Conservation (phyloP, 768 basidiomycete genomes). For the Leccinum truebloodii region DNA sequence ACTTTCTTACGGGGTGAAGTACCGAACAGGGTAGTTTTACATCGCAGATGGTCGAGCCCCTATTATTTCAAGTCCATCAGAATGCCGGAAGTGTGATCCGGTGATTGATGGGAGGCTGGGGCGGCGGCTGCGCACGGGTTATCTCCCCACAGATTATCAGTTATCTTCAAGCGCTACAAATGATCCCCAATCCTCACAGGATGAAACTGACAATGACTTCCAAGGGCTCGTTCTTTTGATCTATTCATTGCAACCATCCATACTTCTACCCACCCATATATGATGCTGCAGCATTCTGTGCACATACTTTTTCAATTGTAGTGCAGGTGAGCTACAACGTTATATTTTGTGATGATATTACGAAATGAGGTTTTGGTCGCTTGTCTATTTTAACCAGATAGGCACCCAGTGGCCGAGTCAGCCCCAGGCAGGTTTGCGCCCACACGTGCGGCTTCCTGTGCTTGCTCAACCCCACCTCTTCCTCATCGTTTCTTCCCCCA, state of each 20-base stretch:
- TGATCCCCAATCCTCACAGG: neutral
- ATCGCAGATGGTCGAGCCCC: too few relatives aligned
- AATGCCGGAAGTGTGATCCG: too few relatives aligned
- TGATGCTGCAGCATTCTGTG: neutral
- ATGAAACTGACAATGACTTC: neutral
- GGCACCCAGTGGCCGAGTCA: neutral
- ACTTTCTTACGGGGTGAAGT: too few relatives aligned
- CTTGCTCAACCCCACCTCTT: conserved; percentile 37
- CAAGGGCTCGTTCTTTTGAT: neutral
- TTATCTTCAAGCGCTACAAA: too few relatives aligned
- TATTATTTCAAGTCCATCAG: too few relatives aligned
- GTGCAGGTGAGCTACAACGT: neutral
- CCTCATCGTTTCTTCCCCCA: conserved; percentile 47
- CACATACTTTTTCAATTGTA: neutral
- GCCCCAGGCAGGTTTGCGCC: conserved; percentile 34
- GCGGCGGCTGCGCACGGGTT: too few relatives aligned
- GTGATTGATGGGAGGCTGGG: too few relatives aligned
- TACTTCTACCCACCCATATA: neutral
- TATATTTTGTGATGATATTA: neutral
- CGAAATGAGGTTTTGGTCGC: neutral
- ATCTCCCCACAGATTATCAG: too few relatives aligned
- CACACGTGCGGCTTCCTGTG: conserved; percentile 48
- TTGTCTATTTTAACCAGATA: neutral
- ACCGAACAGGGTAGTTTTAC: too few relatives aligned
- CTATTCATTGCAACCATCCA: neutral